phyloP scores from a whole-genome alignment of 2,329 filamentous ascomycete species.

The Ophiostoma perfectum region DNA sequence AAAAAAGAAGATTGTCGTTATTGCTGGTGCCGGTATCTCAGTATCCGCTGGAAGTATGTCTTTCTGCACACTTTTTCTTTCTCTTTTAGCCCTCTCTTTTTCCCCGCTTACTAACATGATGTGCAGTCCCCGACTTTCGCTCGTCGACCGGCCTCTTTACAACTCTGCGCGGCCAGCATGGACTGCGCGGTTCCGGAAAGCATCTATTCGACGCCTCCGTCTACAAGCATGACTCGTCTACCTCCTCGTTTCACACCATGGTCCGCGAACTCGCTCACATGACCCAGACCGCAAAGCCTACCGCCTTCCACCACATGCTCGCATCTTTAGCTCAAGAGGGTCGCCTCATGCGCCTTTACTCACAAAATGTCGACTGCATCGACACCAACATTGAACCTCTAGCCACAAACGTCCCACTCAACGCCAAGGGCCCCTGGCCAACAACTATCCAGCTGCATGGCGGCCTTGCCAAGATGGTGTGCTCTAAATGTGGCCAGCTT shows the following conservation, averaged over 20 bases:
- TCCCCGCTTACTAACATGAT: neutral
- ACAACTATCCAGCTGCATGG: slow-evolving; percentile 90
- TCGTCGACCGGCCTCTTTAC: slow-evolving; percentile 87
- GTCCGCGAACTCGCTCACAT: slow-evolving; percentile 79
- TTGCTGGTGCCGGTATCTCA: slow-evolving; percentile 94
- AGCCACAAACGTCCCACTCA: slow-evolving; percentile 73
- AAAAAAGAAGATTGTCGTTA: slow-evolving; percentile 93
- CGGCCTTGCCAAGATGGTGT: slow-evolving; percentile 92
- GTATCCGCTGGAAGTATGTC: slow-evolving; percentile 81
- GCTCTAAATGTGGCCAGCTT: slow-evolving; percentile 80
- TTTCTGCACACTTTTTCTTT: no score
- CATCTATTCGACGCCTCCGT: slow-evolving; percentile 96
- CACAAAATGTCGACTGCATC: slow-evolving; percentile 94
- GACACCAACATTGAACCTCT: slow-evolving; percentile 79
- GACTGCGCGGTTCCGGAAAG: slow-evolving; percentile 88
- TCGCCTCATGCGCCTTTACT: slow-evolving; percentile 83
- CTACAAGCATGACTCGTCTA: slow-evolving; percentile 85
- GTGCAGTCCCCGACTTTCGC: slow-evolving; percentile 83
- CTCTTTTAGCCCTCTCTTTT: neutral
- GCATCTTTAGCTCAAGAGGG: slow-evolving; percentile 84
- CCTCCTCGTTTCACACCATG: slow-evolving; percentile 92
- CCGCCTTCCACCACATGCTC: slow-evolving; percentile 86
- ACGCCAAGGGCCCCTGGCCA: slow-evolving; percentile 83
- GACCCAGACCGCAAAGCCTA: slow-evolving; percentile 72
- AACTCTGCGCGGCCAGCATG: slow-evolving; percentile 77